Conservation (phyloP, 2,329 filamentous ascomycete species). For the Rutstroemia sydowiana region DNA sequence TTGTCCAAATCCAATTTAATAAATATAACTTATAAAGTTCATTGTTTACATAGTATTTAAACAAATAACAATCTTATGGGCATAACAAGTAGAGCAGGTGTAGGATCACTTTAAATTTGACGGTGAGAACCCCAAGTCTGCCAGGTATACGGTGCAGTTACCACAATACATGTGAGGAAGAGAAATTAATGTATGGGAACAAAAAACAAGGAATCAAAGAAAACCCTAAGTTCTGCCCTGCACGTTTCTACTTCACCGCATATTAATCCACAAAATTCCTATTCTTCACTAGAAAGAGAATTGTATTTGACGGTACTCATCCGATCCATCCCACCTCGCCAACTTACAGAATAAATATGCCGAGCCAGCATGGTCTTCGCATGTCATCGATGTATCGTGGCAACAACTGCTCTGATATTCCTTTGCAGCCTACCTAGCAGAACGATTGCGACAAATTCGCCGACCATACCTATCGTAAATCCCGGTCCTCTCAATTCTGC, state of each 20-base stretch:
- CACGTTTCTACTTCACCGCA: slow-evolving; percentile 5
- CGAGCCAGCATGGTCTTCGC: slow-evolving; percentile 17
- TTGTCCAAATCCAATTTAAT: too few relatives aligned
- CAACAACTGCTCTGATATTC: slow-evolving; percentile 19
- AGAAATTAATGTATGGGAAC: neutral
- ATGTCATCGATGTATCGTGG: slow-evolving; percentile 14
- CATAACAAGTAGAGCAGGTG: too few relatives aligned
- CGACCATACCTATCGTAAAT: slow-evolving; percentile 9
- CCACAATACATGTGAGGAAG: too few relatives aligned
- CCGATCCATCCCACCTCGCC: neutral
- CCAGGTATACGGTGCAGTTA: neutral
- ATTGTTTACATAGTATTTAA: too few relatives aligned
- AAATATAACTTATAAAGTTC: too few relatives aligned
- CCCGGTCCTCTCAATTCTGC: slow-evolving; percentile 12
- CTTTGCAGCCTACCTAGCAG: slow-evolving; percentile 9
- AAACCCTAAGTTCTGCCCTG: neutral
- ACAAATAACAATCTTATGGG: too few relatives aligned
- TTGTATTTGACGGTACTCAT: too few relatives aligned
- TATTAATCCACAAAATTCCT: neutral
- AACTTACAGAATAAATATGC: slow-evolving; percentile 5
- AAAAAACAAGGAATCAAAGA: slow-evolving; percentile 10
- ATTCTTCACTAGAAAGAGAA: slow-evolving; percentile 6
- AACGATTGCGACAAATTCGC: slow-evolving; percentile 18
- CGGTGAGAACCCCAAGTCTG: neutral
- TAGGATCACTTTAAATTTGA: neutral